Conservation (phyloP, 495 filamentous ascomycete species). For the Hypomontagnella monticulosa region DNA sequence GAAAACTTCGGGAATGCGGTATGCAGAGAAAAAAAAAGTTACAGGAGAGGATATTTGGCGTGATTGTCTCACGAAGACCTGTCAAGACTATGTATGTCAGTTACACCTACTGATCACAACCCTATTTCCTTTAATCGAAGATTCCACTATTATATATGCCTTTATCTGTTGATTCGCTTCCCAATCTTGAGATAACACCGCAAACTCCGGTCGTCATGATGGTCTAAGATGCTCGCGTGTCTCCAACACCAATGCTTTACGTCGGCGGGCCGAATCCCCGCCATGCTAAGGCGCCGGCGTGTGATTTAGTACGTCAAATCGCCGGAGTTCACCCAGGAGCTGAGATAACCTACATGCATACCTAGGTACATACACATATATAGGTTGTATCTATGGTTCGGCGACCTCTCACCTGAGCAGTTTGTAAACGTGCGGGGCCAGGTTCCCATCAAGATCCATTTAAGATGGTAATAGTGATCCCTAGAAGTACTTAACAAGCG, state of each 20-base stretch:
- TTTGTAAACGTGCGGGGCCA: too few species aligned
- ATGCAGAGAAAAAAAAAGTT: slow-evolving; percentile 27
- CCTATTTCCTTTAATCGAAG: slow-evolving; percentile 35
- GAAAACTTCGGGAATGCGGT: slow-evolving; percentile 25
- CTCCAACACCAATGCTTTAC: slow-evolving; percentile 3
- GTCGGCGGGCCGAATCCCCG: slow-evolving; percentile 30
- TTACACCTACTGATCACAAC: slow-evolving; percentile 36
- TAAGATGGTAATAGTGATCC: too few species aligned
- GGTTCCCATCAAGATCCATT: too few species aligned
- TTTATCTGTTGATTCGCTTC: slow-evolving; percentile 2
- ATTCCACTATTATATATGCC: slow-evolving; percentile 14
- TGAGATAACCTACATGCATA: too few species aligned
- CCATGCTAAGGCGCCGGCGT: background rate
- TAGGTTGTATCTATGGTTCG: slow-evolving; percentile 1
- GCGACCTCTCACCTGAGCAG: too few species aligned
- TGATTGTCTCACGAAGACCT: slow-evolving; percentile 29
- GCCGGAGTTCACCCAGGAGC: too few species aligned
- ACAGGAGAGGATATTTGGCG: slow-evolving; percentile 14
- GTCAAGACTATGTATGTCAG: slow-evolving; percentile 30
- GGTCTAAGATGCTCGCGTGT: background rate
- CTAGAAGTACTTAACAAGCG: too few species aligned
- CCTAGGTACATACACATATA: background rate
- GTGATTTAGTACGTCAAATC: background rate
- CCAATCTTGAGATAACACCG: background rate
- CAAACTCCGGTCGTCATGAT: background rate